Percentiles rank a stretch among this genome's conserved stretches.
phyloP scores from a whole-genome alignment of 768 basidiomycete genomes.

The Rhodotorula kratochvilovae region DNA sequence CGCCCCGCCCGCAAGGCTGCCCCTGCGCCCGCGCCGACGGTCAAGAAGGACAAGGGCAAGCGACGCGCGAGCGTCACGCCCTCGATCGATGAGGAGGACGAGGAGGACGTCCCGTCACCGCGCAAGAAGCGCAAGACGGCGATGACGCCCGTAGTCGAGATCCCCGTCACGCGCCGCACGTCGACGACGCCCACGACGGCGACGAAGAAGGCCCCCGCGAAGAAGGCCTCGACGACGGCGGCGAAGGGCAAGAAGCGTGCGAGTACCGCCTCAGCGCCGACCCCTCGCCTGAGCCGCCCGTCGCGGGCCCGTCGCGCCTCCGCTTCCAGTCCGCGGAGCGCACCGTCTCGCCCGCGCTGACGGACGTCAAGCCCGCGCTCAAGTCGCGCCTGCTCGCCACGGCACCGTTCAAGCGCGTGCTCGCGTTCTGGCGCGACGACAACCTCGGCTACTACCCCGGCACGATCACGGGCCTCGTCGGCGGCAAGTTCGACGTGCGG shows the following conservation, averaged over 20 bases:
- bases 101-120: not conserved
- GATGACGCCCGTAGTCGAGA: not conserved
- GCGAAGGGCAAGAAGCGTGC: not conserved
- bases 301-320: not conserved
- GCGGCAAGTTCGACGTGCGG: slow-evolving; percentile 53
- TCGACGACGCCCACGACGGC: not conserved
- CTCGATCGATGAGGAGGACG: not conserved
- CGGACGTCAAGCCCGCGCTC: not conserved
- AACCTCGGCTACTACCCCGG: slow-evolving; percentile 42
- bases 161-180: not conserved
- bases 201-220: not conserved
- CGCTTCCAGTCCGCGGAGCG: not conserved
- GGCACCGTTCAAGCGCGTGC: slow-evolving; percentile 43
- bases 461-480: slow-evolving; percentile 22
- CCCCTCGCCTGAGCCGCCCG: slow-evolving; percentile 9
- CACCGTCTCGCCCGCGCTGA: slow-evolving; percentile 8
- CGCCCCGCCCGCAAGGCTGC: not conserved
- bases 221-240: not conserved
- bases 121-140: not conserved
- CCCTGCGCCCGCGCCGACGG: not conserved
- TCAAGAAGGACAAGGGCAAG: not conserved
- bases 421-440: slow-evolving; percentile 63
- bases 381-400: slow-evolving; percentile 2
- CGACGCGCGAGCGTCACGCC: not conserved
- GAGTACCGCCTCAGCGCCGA: not conserved